A percentile compares a stretch with the other conserved stretches of the same genome.
Conservation (phyloP, 495 filamentous ascomycete species). For the Amniculicola lignicola region DNA sequence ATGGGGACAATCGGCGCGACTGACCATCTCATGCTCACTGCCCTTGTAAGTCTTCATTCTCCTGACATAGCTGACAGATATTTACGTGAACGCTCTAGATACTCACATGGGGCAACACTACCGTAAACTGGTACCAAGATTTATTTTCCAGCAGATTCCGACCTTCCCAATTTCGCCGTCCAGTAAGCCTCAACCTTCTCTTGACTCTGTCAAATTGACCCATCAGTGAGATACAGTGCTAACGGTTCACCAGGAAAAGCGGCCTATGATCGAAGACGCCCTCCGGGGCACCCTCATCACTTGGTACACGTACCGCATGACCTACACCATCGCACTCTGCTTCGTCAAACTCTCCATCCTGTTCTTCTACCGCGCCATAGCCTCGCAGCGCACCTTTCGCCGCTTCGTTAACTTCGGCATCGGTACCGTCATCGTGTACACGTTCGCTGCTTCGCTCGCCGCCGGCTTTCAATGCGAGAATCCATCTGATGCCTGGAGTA, state of each 20-base stretch:
- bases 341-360: conserved; percentile 33
- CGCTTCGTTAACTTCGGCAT: conserved; percentile 18
- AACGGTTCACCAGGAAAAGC: conserved; percentile 16
- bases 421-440: conserved; percentile 18
- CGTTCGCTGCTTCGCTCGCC: conserved; percentile 16
- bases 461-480: conserved; percentile 26
- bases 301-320: conserved; percentile 26
- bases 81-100: too few species aligned
- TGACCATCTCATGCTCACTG: conserved; percentile 27
- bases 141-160: conserved; percentile 3
- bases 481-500: conserved; percentile 12
- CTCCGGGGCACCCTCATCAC: conserved; percentile 22
- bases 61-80: background rate
- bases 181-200: conserved; percentile 19
- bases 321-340: conserved; percentile 14
- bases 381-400: conserved; percentile 19
- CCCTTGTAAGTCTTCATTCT: conserved; percentile 12
- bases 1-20: conserved; percentile 26
- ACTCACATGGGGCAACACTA: too few species aligned
- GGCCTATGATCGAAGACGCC: conserved; percentile 1
- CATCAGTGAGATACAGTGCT: background rate
- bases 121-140: conserved; percentile 27
- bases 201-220: too few species aligned
- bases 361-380: conserved; percentile 29
- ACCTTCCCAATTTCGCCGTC: conserved; percentile 10